Base-by-base conservation (phyloP, 345 rosid species). In the Populus tremula region DNA sequence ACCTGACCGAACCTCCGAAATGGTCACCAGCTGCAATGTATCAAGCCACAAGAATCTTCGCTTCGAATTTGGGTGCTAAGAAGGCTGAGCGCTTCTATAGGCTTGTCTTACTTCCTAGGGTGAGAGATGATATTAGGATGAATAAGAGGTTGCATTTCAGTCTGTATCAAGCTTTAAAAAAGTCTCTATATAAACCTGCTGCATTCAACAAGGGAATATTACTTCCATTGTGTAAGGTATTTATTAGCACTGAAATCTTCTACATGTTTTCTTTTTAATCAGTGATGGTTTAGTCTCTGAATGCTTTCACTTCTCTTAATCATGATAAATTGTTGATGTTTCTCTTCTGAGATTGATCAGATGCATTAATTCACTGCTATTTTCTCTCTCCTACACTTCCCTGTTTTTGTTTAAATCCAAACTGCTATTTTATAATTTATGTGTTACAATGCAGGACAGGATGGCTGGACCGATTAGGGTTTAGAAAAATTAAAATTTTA, bases 1-100 rank as follows among this genome's bases (percentile, higher is more conserved):
- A 91, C 86, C 84, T 96, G 70, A 93, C 97, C 16, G 93, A 96
- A 84, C 98, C 99, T 8, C 94, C 90, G 90, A 90, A 89, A 62
- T 96, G 99, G 99, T 90, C 97, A 11, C 95, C 98, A n/a, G 91
- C 87, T 73, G 98, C 97, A 31, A 81, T 94, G 92, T 94, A 67
- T 87, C 97, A 94, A 79, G 97, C 99, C 17, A 96, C 97, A 16
- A 89, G 94, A 80, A 90, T 93, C 71, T 90, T 93, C 85, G 84
- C 95, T 74, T 91, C 97, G 75, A 91, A 91, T 86, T 86, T 96
- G 85, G 81, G 85, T 77, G 85, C 86, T 5, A 87, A 80, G 81
- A 92, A 89, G 82, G 97, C 93, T 35, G 92, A 87, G 76, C 87
- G 88, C 14, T 96, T 92, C 83, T 91, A 87, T 79, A 90, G 81